Percentiles rank a stretch among this genome's conserved stretches.
Evolutionary conservation across 768 basidiomycete species (phyloP).

Genomic region (Tulasnella calospora): DNA sequence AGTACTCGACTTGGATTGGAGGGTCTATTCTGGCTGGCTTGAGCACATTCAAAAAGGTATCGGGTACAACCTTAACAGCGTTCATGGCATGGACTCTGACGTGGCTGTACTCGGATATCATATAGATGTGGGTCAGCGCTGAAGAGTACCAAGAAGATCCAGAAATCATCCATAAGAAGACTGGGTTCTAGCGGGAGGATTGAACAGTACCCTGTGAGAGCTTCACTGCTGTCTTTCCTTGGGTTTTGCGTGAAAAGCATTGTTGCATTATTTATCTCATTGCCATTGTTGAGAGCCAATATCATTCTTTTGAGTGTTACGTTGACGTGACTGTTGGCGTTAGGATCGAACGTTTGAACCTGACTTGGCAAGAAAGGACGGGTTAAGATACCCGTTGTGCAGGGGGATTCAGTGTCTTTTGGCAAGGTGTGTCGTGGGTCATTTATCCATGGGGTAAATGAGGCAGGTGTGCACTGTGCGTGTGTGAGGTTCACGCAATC

Average conservation of each 20-base stretch:
- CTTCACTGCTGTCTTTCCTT: background rate
- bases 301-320: background rate
- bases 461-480: too few relatives aligned
- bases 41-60: constrained; percentile 95
- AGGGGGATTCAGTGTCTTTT: background rate
- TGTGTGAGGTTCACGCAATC: too few relatives aligned
- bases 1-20: constrained; percentile 96
- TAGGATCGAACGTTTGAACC: too few relatives aligned
- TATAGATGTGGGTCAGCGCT: constrained; percentile 98
- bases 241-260: background rate
- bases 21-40: constrained; percentile 94
- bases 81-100: background rate
- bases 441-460: background rate
- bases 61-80: background rate
- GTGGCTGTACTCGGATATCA: constrained; percentile 14
- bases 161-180: constrained; percentile 95
- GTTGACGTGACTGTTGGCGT: too few relatives aligned
- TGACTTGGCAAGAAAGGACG: background rate
- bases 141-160: constrained; percentile 99
- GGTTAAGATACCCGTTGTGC: background rate
- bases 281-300: background rate
- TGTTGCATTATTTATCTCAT: constrained; percentile 8
- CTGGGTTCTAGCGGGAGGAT: constrained; percentile 54
- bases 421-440: background rate
- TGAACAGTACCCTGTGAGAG: background rate